Percentiles rank a stretch among this genome's conserved stretches.
Conservation (phyloP, 352 stramenopile species). For the Aphanomyces euteiches region DNA sequence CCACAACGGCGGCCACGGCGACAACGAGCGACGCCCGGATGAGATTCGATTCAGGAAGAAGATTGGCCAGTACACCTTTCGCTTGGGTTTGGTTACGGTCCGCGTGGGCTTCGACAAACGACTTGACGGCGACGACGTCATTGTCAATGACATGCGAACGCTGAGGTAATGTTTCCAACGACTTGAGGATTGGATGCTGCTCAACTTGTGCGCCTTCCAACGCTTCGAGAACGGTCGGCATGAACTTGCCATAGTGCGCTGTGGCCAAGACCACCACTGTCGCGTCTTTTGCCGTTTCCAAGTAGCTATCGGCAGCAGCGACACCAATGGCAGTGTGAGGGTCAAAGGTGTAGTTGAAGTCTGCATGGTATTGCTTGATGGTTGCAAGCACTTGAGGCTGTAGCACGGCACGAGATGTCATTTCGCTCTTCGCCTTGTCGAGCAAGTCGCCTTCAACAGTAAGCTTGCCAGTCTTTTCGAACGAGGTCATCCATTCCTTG, state of each 20-base stretch:
- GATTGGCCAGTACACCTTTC: constrained; percentile 21
- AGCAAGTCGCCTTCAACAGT: constrained; percentile 90
- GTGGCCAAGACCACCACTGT: constrained; percentile 94
- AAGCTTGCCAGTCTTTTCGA: constrained; percentile 93
- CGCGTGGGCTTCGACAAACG: constrained; percentile 56
- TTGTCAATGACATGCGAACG: constrained; percentile 62
- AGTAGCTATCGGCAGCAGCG: constrained; percentile 80
- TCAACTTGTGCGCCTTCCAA: constrained; percentile 69
- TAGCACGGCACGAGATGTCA: constrained; percentile 87
- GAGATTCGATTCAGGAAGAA: constrained; percentile 34
- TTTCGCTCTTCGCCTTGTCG: constrained; percentile 87
- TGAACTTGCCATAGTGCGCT: constrained; percentile 97
- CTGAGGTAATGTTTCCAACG: constrained; percentile 65
- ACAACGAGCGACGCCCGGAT: constrained; percentile 40
- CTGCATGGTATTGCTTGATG: constrained; percentile 90
- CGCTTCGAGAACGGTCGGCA: constrained; percentile 87
- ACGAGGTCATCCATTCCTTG: constrained; percentile 91
- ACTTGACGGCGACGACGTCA: constrained; percentile 50
- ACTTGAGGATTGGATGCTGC: constrained; percentile 75
- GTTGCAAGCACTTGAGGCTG: constrained; percentile 83
- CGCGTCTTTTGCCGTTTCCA: constrained; percentile 51
- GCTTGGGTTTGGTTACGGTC: constrained; percentile 19
- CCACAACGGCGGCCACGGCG: constrained; percentile 37
- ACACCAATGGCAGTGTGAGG: constrained; percentile 96
- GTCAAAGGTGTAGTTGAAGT: constrained; percentile 95